phyloP scores from a whole-genome alignment of 257 asterid genomes.

The Solanum gracilifrons region DNA sequence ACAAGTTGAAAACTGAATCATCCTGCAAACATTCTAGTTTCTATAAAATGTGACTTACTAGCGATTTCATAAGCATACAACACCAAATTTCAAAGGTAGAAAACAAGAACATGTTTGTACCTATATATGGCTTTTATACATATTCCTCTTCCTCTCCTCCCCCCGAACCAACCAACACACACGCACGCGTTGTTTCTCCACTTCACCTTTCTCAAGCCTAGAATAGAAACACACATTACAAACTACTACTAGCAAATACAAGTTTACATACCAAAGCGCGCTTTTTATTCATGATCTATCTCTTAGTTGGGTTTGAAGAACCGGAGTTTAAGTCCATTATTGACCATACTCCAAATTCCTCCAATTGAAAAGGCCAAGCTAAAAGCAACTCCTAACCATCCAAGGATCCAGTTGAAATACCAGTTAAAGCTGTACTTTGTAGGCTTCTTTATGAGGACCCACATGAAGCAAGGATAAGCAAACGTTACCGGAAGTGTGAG shows the following conservation, averaged over 20 bases:
- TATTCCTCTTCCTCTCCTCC: not conserved
- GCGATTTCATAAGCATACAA: not conserved
- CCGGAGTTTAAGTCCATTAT: conserved; percentile 72
- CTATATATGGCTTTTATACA: not conserved
- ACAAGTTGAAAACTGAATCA: not conserved
- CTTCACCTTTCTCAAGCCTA: not conserved
- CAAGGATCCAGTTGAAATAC: conserved; percentile 81
- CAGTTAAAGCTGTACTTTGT: conserved; percentile 67
- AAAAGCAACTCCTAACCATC: conserved; percentile 87
- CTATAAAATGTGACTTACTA: not conserved
- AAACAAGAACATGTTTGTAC: not conserved
- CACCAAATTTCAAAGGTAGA: not conserved
- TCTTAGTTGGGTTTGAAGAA: conserved; percentile 70
- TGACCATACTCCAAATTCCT: conserved; percentile 95
- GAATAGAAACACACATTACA: not conserved
- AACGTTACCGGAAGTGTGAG: conserved; percentile 96
- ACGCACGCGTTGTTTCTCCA: not conserved
- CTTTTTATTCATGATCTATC: not conserved
- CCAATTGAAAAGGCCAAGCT: conserved; percentile 94
- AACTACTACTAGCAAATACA: not conserved
- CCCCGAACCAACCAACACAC: not conserved
- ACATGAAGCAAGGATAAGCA: conserved; percentile 99
- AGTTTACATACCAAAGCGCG: not conserved
- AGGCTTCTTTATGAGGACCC: conserved; percentile 84
- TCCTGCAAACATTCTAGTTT: not conserved